Evolutionary conservation across 768 basidiomycete species (phyloP).

Genomic region (Phylloporus sp.): DNA sequence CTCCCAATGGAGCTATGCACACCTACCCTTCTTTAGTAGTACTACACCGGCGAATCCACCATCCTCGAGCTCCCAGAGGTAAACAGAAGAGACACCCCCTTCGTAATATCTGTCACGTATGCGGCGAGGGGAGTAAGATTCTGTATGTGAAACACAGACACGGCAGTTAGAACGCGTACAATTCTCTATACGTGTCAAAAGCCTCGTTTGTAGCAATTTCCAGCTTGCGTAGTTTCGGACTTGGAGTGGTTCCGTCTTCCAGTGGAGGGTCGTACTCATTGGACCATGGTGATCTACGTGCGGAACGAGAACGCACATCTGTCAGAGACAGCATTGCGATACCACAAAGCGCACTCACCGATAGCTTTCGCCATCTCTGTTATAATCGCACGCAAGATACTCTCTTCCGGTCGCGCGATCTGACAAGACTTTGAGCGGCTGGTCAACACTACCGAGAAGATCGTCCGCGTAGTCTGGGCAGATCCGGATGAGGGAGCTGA

Average conservation of each 20-base stretch:
- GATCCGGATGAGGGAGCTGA: slow-evolving; percentile 72
- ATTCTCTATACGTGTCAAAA: slow-evolving; percentile 95
- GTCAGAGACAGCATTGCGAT: background rate
- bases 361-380: slow-evolving; percentile 87
- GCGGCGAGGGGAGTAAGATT: slow-evolving; percentile 1
- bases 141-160: background rate
- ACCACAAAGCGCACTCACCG: slow-evolving; percentile 37
- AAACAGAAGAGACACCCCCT: slow-evolving; percentile 95
- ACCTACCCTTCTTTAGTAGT: slow-evolving; percentile 85
- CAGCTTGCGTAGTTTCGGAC: slow-evolving; percentile 78
- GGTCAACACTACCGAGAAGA: slow-evolving; percentile 90
- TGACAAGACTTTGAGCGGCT: slow-evolving; percentile 76
- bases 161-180: slow-evolving; percentile 44
- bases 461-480: slow-evolving; percentile 95
- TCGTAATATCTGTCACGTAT: slow-evolving; percentile 80
- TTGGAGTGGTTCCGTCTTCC: slow-evolving; percentile 85
- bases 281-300: slow-evolving; percentile 89
- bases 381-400: slow-evolving; percentile 92
- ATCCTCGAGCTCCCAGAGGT: slow-evolving; percentile 97
- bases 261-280: slow-evolving; percentile 91
- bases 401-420: slow-evolving; percentile 82
- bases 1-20: background rate
- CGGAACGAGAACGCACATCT: background rate
- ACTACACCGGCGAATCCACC: slow-evolving; percentile 97
- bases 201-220: slow-evolving; percentile 94